Evolutionary conservation across 257 asterid genomes (phyloP), one percentile per base, ranked within the genome.

Genomic region (Agastache rugosa): DNA sequence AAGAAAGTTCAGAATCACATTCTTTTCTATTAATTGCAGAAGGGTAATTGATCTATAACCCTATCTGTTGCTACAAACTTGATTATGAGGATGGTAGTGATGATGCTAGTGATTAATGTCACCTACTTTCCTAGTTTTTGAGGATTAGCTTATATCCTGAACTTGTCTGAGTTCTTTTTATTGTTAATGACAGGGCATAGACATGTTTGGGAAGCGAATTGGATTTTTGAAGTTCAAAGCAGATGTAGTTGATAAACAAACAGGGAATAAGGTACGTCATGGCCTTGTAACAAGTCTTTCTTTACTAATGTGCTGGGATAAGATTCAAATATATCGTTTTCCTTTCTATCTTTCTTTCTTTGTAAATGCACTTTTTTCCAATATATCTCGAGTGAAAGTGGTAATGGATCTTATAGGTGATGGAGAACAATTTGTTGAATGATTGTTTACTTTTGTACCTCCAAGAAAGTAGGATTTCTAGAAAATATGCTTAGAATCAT

Each of bases 181-280:
- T 81, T 81, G 42, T 79, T 80, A 29, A 74, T 81, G 70, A 27
- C 84, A 93, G 98, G 88, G 86, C 17, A 91, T 91, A 59, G 98
- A 93, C 82, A 93, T 93, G 98, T 93, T 93, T 76, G 98, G 97
- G 59, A 88, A 84, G 68, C 96, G 93, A 58, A 90, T 91, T 81
- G 98, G 98, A 27, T 93, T 93, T 87, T 81, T 93, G 34, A 93
- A 93, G 81, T 93, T 93, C 83, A 88, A 84, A 80, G 98, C 98
- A 51, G 98, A 91, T 71, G 81, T 91, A 65, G 59, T 87, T 34
- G 91, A 93, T 70, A 88, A 89, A 79, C 85, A 84, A 84, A 86
- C 92, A 0, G 98, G 98, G 81, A 76, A 74, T 53, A 87, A 84
- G 95, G 96, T 93, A 77, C 55, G 54, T 71, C 54, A 15, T 76